phyloP scores from a whole-genome alignment of 495 filamentous ascomycete genomes.

The Aspergillus nidulans region DNA sequence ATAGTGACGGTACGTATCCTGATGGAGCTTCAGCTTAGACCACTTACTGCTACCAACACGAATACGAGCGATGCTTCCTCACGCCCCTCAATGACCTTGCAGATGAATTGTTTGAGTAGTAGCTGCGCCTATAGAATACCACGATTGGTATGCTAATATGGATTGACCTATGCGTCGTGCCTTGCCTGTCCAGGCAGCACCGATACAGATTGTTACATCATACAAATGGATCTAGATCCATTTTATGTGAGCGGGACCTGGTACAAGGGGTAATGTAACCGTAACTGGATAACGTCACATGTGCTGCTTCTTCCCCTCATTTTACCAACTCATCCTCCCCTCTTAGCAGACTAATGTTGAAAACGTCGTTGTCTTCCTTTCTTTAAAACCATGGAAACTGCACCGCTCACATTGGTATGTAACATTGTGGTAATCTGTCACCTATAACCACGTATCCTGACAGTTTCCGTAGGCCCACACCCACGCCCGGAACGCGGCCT shows the following conservation, averaged over 20 bases:
- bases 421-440: constrained; percentile 3
- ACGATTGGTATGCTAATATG: too few species aligned
- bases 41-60: not conserved
- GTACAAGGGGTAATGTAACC: not conserved
- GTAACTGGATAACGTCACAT: not conserved
- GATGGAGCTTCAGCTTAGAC: not conserved
- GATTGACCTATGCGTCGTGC: not conserved
- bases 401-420: constrained; percentile 56
- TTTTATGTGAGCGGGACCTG: not conserved
- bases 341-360: not conserved
- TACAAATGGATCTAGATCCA: not conserved
- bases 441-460: constrained; percentile 11
- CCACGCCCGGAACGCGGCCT: constrained; percentile 78
- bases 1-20: not conserved
- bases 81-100: not conserved
- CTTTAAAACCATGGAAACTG: constrained; percentile 50
- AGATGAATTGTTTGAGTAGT: not conserved
- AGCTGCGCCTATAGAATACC: too few species aligned
- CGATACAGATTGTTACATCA: not conserved
- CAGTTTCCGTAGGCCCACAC: constrained; percentile 68
- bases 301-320: not conserved
- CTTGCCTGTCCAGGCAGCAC: not conserved
- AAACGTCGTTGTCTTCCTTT: not conserved
- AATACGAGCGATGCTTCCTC: not conserved
- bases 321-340: not conserved